These are phyloP conservation scores for Asterella californica DNA, from an alignment of 225 moss, liverwort and hornwort species.

Conservation along the genomic window DNA sequence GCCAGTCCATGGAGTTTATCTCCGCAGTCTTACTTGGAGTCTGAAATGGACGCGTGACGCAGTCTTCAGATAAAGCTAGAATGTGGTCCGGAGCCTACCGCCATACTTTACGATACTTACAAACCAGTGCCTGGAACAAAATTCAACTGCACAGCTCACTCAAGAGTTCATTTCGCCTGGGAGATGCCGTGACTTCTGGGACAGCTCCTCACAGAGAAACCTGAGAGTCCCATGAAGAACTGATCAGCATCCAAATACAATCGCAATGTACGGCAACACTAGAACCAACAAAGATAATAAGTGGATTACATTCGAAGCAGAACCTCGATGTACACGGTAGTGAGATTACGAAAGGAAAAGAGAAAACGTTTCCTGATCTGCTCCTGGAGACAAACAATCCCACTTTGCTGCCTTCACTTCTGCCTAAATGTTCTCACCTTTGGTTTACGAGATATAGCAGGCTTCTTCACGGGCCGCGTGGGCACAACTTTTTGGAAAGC, in stretches of 20 bases:
- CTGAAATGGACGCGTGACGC: conserved; percentile 34
- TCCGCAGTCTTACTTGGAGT: conserved; percentile 56
- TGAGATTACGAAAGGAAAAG: neutral
- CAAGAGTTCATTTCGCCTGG: conserved; percentile 57
- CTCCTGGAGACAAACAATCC: neutral
- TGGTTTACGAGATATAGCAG: conserved; percentile 18
- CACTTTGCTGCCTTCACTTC: neutral
- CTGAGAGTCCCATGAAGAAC: conserved; percentile 9
- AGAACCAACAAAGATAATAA: neutral
- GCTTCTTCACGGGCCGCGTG: conserved; percentile 48
- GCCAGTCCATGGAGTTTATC: neutral
- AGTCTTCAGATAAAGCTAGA: neutral
- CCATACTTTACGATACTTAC: neutral
- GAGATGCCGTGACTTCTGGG: conserved; percentile 60
- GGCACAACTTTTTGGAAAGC: conserved; percentile 41
- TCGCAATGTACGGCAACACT: neutral
- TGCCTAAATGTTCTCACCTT: conserved; percentile 33
- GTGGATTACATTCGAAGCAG: neutral
- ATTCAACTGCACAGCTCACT: conserved; percentile 18
- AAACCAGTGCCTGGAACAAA: too few species aligned
- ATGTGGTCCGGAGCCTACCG: neutral
- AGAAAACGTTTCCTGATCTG: neutral
- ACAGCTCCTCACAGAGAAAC: conserved; percentile 71
- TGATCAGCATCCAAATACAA: neutral
- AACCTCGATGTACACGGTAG: neutral